phyloP scores from a whole-genome alignment of 83 land plant species.

The Picea abies region DNA sequence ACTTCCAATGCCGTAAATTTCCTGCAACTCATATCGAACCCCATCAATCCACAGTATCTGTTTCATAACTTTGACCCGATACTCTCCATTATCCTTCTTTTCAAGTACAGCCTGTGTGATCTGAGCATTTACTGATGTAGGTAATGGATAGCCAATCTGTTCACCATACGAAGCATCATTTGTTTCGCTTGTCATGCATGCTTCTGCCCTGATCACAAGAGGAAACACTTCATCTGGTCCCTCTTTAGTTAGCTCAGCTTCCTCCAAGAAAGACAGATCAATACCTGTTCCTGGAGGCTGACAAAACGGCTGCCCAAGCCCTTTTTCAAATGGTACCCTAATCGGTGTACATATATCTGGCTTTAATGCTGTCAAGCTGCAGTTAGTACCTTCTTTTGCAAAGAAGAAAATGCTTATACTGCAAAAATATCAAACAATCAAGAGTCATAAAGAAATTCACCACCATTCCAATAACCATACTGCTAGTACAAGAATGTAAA shows the following conservation, averaged over 20 bases:
- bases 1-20: slow-evolving; percentile 90
- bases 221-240: slow-evolving; percentile 60
- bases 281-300: slow-evolving; percentile 84
- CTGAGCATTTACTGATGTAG: slow-evolving; percentile 66
- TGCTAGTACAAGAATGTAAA: neutral
- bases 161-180: slow-evolving; percentile 28
- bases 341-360: slow-evolving; percentile 44
- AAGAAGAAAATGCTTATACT: slow-evolving; percentile 77
- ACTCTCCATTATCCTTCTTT: slow-evolving; percentile 67
- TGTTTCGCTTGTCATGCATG: slow-evolving; percentile 29
- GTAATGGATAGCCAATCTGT: slow-evolving; percentile 43
- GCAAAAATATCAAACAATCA: slow-evolving; percentile 20
- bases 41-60: slow-evolving; percentile 88
- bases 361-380: slow-evolving; percentile 51
- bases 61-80: slow-evolving; percentile 79
- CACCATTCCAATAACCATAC: neutral
- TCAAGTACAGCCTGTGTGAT: slow-evolving; percentile 94
- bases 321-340: slow-evolving; percentile 60
- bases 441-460: neutral
- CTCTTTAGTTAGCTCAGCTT: slow-evolving; percentile 46
- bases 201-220: slow-evolving; percentile 72
- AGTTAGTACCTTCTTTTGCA: slow-evolving; percentile 73
- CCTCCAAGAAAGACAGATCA: slow-evolving; percentile 61
- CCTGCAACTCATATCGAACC: slow-evolving; percentile 90
- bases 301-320: slow-evolving; percentile 76